Conservation (phyloP, 148 eudicot genomes). For the Limonium bicolor region DNA sequence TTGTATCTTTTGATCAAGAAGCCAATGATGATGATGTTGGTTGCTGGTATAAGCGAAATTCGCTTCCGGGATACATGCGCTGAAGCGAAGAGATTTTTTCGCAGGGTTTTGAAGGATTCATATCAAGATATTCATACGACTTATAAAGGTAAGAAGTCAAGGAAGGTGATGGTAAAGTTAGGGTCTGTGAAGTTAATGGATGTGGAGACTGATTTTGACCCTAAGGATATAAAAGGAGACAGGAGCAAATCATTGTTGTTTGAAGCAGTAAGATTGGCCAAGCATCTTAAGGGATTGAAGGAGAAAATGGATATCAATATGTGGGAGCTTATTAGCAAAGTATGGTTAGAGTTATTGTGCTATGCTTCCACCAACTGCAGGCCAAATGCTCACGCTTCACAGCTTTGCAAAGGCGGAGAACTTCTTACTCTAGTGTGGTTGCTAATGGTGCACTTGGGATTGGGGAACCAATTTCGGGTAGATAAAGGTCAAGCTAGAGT, state of each 20-base stretch:
- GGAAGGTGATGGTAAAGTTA: not conserved
- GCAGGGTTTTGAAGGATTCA: not conserved
- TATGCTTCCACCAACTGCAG: not conserved
- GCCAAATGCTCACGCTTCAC: not conserved
- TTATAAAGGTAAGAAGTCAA: not conserved
- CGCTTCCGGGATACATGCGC: slow-evolving; percentile 3
- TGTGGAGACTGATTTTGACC: not conserved
- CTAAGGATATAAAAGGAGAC: slow-evolving; percentile 6
- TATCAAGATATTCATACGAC: too few species aligned
- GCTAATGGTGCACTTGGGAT: slow-evolving; percentile 5
- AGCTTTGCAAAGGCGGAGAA: slow-evolving; percentile 2
- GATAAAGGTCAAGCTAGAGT: not conserved
- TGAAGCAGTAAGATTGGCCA: slow-evolving; percentile 1
- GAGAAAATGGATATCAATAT: not conserved
- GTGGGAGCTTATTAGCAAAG: slow-evolving; percentile 3
- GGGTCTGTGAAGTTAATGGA: slow-evolving; percentile 1
- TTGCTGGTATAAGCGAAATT: slow-evolving; percentile 5
- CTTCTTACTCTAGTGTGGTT: slow-evolving; percentile 1
- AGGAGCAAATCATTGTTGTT: slow-evolving; percentile 5
- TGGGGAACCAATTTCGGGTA: not conserved
- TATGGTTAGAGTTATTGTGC: slow-evolving; percentile 3
- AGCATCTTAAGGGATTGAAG: not conserved
- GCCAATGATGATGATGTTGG: slow-evolving; percentile 2
- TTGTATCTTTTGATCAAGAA: not conserved
- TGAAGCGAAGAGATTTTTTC: slow-evolving; percentile 4